Conservation (phyloP, 2,329 filamentous ascomycete species). For the Sporothrix pseudoabietina region DNA sequence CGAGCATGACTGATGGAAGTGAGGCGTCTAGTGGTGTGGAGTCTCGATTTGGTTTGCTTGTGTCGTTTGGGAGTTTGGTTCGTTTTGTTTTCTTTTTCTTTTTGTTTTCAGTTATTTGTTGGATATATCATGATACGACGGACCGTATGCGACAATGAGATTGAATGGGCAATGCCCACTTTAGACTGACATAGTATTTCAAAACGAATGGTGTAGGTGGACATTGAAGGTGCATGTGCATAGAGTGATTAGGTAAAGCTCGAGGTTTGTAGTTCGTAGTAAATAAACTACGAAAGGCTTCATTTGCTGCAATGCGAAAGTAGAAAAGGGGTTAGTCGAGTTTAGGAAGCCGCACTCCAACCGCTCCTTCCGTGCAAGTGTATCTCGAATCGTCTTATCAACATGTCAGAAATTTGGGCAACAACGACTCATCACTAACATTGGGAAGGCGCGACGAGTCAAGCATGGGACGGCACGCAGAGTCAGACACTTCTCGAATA, state of each 20-base stretch:
- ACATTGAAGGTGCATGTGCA: not conserved
- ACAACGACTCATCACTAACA: not conserved
- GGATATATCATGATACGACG: not conserved
- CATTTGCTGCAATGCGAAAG: not conserved
- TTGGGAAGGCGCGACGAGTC: not conserved
- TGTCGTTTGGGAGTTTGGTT: not conserved
- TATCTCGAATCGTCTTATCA: not conserved
- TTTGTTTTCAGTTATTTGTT: not conserved
- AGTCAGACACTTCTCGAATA: not conserved
- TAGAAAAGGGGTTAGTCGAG: not conserved
- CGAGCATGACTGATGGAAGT: not conserved
- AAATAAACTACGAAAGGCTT: not conserved
- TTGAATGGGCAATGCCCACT: not conserved
- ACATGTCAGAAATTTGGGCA: not conserved
- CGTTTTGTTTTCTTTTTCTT: not conserved
- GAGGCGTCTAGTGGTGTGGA: not conserved
- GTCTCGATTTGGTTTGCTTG: not conserved
- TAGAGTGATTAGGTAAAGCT: not conserved
- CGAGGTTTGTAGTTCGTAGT: not conserved
- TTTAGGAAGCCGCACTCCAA: too few relatives aligned
- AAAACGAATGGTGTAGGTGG: not conserved
- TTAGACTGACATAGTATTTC: not conserved
- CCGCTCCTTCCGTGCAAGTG: not conserved
- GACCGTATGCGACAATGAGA: conserved; percentile 2
- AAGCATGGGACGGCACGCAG: not conserved